phyloP scores from a whole-genome alignment of 352 stramenopile species.

The Phytophthora quininea region DNA sequence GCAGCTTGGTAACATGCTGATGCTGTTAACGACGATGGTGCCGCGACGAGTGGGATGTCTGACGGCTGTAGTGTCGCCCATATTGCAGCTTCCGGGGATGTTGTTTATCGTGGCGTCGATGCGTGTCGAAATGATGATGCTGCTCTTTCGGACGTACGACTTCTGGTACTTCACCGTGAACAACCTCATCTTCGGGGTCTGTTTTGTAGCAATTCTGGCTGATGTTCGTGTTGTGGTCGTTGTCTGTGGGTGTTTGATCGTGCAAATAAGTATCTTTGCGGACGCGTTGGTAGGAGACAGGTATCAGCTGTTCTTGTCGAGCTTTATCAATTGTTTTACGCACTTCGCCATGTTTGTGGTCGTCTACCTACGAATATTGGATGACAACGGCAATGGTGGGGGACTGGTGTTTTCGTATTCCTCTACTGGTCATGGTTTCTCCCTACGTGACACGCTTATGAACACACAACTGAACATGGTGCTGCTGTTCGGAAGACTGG shows the following conservation, averaged over 20 bases:
- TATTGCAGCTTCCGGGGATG: constrained; percentile 31
- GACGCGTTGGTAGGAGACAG: constrained; percentile 33
- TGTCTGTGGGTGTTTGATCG: constrained; percentile 24
- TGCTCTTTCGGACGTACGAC: constrained; percentile 39
- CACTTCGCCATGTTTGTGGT: constrained; percentile 22
- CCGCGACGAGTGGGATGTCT: constrained; percentile 8
- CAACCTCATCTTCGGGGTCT: constrained; percentile 33
- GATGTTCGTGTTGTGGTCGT: constrained; percentile 30
- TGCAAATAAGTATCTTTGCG: constrained; percentile 33
- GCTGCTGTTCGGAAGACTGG: constrained; percentile 32
- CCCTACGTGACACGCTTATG: constrained; percentile 34
- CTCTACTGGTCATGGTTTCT: constrained; percentile 12
- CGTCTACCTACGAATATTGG: constrained; percentile 29
- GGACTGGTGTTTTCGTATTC: constrained; percentile 20
- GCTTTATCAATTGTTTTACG: constrained; percentile 20
- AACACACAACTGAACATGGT: constrained; percentile 37
- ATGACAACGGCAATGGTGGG: constrained; percentile 16
- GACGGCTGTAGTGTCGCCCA: constrained; percentile 23
- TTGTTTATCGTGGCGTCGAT: constrained; percentile 28
- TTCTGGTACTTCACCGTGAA: constrained; percentile 41
- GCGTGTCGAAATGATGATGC: constrained; percentile 29
- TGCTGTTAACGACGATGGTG: constrained; percentile 19
- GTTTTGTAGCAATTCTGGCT: constrained; percentile 23
- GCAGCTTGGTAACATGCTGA: constrained; percentile 29
- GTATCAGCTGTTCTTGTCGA: constrained; percentile 23